Evolutionary conservation across 768 basidiomycete species (phyloP).

Genomic region (Clitopilus passeckerianus): DNA sequence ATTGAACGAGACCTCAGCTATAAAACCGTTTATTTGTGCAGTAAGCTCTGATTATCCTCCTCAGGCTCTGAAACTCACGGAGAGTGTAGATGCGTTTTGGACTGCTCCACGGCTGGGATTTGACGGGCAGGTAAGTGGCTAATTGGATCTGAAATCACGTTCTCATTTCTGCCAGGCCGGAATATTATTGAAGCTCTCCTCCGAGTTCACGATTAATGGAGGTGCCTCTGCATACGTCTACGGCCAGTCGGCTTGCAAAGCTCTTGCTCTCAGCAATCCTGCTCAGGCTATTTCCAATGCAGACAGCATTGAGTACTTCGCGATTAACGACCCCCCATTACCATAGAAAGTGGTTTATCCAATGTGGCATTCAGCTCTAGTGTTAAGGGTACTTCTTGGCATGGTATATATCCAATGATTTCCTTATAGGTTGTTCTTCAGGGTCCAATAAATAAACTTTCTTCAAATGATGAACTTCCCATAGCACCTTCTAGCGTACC

Average conservation of each 20-base stretch:
- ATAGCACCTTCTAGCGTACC: not conserved
- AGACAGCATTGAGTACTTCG: constrained; percentile 43
- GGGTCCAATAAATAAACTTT: not conserved
- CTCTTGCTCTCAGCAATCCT: constrained; percentile 37
- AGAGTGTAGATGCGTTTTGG: constrained; percentile 30
- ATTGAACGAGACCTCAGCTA: constrained; percentile 18
- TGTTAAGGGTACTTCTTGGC: not conserved
- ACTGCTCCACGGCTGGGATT: constrained; percentile 29
- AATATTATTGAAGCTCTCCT: constrained; percentile 36
- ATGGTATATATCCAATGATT: not conserved
- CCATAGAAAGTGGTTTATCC: constrained; percentile 14
- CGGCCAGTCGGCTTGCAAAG: constrained; percentile 35
- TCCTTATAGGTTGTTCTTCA: too few relatives aligned
- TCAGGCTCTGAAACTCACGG: not conserved
- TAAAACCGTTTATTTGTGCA: constrained; percentile 32
- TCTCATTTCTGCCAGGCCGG: constrained; percentile 18
- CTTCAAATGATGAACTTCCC: not conserved
- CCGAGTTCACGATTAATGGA: constrained; percentile 39
- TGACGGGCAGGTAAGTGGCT: constrained; percentile 19
- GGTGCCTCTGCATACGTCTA: constrained; percentile 42
- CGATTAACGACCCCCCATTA: constrained; percentile 38
- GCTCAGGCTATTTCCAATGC: constrained; percentile 35
- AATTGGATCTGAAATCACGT: not conserved
- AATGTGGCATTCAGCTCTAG: not conserved
- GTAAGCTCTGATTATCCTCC: not conserved